These are phyloP conservation scores for Ceriops decandra DNA, from an alignment of 345 rosid genomes.

Conservation along the genomic window DNA sequence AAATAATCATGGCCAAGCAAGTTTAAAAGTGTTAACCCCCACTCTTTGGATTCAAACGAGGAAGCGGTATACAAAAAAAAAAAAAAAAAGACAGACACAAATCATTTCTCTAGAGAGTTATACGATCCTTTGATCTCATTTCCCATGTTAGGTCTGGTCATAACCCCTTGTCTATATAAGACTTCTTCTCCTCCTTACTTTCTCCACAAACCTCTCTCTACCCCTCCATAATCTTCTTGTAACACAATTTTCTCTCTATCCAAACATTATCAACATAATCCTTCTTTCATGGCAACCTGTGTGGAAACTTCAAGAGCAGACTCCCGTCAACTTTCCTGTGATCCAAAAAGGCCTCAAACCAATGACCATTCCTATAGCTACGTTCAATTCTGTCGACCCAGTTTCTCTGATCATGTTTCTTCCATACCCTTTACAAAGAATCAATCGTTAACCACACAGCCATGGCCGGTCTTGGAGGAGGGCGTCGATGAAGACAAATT, in stretches of 20 bases:
- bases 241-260: conserved; percentile 1
- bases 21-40: no score
- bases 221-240: not conserved
- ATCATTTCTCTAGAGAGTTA: no score
- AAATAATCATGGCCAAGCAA: no score
- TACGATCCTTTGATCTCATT: not conserved
- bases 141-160: conserved; percentile 43
- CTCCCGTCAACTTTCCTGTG: conserved; percentile 41
- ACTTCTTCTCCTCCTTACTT: conserved; percentile 15
- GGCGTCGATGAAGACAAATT: conserved; percentile 20
- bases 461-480: conserved; percentile 18
- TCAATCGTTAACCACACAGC: conserved; percentile 34
- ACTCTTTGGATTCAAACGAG: no score
- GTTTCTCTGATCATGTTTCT: conserved; percentile 28
- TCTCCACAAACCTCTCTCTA: conserved; percentile 12
- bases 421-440: conserved; percentile 28
- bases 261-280: not conserved
- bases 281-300: conserved; percentile 64
- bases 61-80: no score
- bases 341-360: conserved; percentile 35
- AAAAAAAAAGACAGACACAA: no score
- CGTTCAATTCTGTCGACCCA: conserved; percentile 39
- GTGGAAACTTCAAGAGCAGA: conserved; percentile 50
- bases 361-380: conserved; percentile 37
- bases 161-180: conserved; percentile 36